Evolutionary conservation across 805 yeast species (phyloP).

Genomic region (Candida parachauliodes): DNA sequence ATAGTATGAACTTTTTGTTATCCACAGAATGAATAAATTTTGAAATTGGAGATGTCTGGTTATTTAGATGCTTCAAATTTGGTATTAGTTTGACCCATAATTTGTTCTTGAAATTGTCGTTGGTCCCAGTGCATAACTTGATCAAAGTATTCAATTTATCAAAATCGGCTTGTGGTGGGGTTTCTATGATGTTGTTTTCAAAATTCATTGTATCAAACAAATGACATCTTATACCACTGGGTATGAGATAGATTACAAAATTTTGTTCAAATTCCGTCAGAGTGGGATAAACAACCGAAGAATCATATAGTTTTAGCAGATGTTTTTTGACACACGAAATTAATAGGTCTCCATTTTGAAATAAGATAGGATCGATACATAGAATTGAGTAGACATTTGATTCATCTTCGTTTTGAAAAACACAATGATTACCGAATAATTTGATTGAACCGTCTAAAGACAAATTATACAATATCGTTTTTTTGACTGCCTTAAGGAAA

Average conservation of each 20-base stretch:
- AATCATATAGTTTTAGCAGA: conserved; percentile 23
- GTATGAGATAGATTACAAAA: conserved; percentile 37
- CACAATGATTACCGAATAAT: conserved; percentile 38
- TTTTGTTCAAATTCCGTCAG: conserved; percentile 12
- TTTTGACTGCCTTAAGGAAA: conserved; percentile 39
- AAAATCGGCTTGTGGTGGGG: conserved; percentile 14
- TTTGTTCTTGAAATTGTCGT: conserved; percentile 16
- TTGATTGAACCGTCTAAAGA: conserved; percentile 21
- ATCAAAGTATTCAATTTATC: conserved; percentile 27
- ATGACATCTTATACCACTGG: conserved; percentile 43
- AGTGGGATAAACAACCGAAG: conserved; percentile 15
- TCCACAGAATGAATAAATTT: conserved; percentile 51
- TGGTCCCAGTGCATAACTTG: conserved; percentile 31
- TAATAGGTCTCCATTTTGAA: conserved; percentile 37
- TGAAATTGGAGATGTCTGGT: conserved; percentile 61
- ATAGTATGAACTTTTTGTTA: conserved; percentile 54
- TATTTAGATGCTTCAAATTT: conserved; percentile 63
- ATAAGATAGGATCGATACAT: conserved; percentile 35
- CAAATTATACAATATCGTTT: conserved; percentile 30
- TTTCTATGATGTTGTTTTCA: conserved; percentile 17
- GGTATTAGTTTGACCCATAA: conserved; percentile 70
- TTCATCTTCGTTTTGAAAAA: conserved; percentile 13
- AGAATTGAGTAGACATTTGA: conserved; percentile 14
- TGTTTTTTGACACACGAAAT: conserved; percentile 25
- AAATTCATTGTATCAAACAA: conserved; percentile 27